Base-by-base conservation (phyloP, 176 grass and related monocot species). In the Aegilops tauschii region DNA sequence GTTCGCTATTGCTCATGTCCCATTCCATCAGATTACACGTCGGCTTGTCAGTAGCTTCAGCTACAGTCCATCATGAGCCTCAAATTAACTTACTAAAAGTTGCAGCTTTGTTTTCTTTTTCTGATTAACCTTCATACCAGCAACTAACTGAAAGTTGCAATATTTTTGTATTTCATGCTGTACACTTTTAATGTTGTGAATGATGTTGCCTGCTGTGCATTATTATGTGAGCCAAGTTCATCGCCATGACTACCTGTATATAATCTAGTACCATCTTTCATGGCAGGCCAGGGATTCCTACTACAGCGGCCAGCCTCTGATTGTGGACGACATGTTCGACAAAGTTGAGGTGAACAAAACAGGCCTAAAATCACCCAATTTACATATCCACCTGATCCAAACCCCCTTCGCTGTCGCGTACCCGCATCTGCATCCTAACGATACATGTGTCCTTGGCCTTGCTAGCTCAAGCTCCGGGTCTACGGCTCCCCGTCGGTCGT, bases 301-400 rank as follows among this genome's bases (percentile, higher is more conserved):
- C 90, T 99, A 99, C 77, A 94, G 92, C 1, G 97, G 97, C 12
- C 86, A 90, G 20, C 97, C 97, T 85, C 86, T 99, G 92, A 96
- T 99, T 37, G 73, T 93, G 17, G 96, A 98, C 79, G 93, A 94
- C 81, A 95, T 95, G 91, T 98, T 95, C 14, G 97, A 99, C 82
- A 99, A 93, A 96, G 90, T 99, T 25, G 97, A 99, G 97, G 97
- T 96, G 58, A 76, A 62, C n/a, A 76, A 8, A 23, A 54, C 58
- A 85, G 18, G 9, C 49, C n/a, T 36, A 21, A 2, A 45, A 28
- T 0, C 39, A 80, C 1, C 17, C n/a, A 13, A 27, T 1, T 39
- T 25, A n/a, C 34, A 1, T 61, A 11, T 27, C 79, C 75, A 13
- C 14, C 59, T 49, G 34, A 25, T 29, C 29, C 2, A 29, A 9